These are phyloP conservation scores for Phialophora macrospora DNA, from an alignment of 2,329 filamentous ascomycete genomes.

Conservation along the genomic window DNA sequence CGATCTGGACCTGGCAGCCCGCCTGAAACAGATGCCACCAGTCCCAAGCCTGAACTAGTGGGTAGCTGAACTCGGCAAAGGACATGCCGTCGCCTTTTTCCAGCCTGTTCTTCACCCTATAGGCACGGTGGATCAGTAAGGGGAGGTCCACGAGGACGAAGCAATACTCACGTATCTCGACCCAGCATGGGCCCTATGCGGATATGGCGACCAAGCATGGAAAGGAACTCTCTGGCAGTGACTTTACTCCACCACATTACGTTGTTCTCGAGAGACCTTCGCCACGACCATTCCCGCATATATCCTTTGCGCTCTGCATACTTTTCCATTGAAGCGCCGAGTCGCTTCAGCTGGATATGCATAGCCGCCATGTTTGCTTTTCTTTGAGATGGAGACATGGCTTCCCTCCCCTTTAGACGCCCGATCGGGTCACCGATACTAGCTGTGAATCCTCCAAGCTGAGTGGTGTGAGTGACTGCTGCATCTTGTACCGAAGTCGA, in stretches of 20 bases:
- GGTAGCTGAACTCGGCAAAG: slow-evolving; percentile 90
- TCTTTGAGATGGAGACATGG: slow-evolving; percentile 46
- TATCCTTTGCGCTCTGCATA: slow-evolving; percentile 71
- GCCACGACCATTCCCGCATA: slow-evolving; percentile 67
- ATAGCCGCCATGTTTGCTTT: slow-evolving; percentile 55
- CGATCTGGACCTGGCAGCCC: slow-evolving; percentile 82
- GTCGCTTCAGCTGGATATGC: slow-evolving; percentile 58
- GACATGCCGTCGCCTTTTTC: slow-evolving; percentile 90
- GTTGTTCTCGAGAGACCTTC: slow-evolving; percentile 76
- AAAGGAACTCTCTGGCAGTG: slow-evolving; percentile 74
- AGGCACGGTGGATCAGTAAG: not conserved
- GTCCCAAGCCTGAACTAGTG: slow-evolving; percentile 92
- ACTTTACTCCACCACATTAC: slow-evolving; percentile 78
- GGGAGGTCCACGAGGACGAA: not conserved
- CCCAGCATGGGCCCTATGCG: slow-evolving; percentile 85
- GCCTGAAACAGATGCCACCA: slow-evolving; percentile 86
- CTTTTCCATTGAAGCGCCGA: slow-evolving; percentile 75
- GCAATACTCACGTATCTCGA: slow-evolving; percentile 74
- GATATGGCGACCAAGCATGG: slow-evolving; percentile 72
- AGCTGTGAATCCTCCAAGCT: slow-evolving; percentile 55
- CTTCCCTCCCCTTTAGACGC: slow-evolving; percentile 48
- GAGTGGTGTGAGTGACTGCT: slow-evolving; percentile 34
- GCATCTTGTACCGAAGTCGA: not conserved
- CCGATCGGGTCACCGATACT: slow-evolving; percentile 55
- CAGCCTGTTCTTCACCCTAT: slow-evolving; percentile 76